Base-by-base conservation (phyloP, 1,284 basidiomycete species). In the Moesziomyces globuligerus region DNA sequence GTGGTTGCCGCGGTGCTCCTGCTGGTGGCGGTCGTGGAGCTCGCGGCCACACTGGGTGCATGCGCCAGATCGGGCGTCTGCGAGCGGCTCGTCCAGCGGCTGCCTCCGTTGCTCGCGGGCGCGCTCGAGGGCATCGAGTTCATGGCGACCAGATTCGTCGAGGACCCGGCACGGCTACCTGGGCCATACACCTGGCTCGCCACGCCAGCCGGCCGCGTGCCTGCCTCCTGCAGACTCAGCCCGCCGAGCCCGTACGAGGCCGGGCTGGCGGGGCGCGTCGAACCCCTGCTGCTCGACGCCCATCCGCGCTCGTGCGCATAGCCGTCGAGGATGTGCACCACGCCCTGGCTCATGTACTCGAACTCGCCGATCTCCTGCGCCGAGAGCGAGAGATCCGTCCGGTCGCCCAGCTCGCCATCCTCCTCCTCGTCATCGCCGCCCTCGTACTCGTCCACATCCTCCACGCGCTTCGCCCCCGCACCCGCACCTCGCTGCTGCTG, bases 291-390 rank as follows among this genome's bases (percentile, higher is more conserved):
- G 44, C 53, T 56, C 21, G 47, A 47, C n/a, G 39, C 59, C 66
- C 66, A 69, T 1, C 57, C 68, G 9, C 56, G 41, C 37, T 78
- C 78, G 11, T 46, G 47, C 13, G 75, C 64, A 42, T 78, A 81
- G 1, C 57, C 61, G 41, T 80, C 75, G 26, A 80, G 53, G 24
- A 80, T 53, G 7, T 66, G 55, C 13, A 80, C 80, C 34, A 81
- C 66, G 39, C 67, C 68, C 20, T 58, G 66, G 13, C 66, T 77
- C 48, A 81, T 64, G 17, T 41, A 42, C 43, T 79, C 75, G 23
- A 81, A 75, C 56, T 81, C 80, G 9, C 58, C 68, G 15, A 74
- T 61, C 64, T 81, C 80, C 39, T 69, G 72, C 21, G 60, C 37
- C n/a, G 65, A 60, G 15, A 80, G 49, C 25, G 65, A 61, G 4